phyloP scores from a whole-genome alignment of 1,139 yeast species.

The Citeromyces siamensis region DNA sequence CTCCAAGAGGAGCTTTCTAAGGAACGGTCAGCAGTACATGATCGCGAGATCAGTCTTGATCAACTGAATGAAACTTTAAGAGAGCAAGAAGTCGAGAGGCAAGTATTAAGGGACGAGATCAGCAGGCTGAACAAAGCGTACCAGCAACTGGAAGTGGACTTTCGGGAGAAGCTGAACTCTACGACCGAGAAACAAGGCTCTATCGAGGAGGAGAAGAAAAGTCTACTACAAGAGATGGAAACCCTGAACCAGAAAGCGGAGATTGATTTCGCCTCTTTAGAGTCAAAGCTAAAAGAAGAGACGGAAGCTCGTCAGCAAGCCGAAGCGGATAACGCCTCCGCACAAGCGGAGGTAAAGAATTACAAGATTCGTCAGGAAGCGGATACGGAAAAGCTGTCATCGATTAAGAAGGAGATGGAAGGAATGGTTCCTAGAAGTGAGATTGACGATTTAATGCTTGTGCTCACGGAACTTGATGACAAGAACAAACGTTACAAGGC shows the following conservation, averaged over 20 bases:
- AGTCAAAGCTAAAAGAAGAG: slow-evolving; percentile 3
- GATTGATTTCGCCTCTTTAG: neutral
- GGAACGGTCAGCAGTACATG: slow-evolving; percentile 1
- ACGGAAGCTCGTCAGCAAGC: neutral
- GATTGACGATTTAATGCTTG: slow-evolving; percentile 62
- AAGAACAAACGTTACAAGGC: slow-evolving; percentile 46
- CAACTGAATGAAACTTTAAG: slow-evolving; percentile 3
- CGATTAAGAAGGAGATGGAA: slow-evolving; percentile 4
- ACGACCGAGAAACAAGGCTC: slow-evolving; percentile 7
- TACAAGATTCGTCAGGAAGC: neutral
- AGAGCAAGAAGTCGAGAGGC: slow-evolving; percentile 3
- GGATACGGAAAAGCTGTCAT: neutral
- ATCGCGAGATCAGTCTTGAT: slow-evolving; percentile 8
- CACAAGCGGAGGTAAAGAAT: neutral
- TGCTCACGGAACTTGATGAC: slow-evolving; percentile 68
- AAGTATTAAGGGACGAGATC: slow-evolving; percentile 5
- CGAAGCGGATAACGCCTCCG: neutral
- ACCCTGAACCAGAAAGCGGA: slow-evolving; percentile 3
- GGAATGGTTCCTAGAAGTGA: slow-evolving; percentile 24
- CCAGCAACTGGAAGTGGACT: slow-evolving; percentile 6
- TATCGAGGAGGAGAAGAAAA: slow-evolving; percentile 1
- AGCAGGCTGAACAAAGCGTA: slow-evolving; percentile 5
- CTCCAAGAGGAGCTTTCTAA: too few relatives aligned
- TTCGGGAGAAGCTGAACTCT: neutral
- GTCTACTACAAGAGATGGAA: slow-evolving; percentile 2